Conservation (phyloP, 371 early-diverging fungal species). For the Apophysomyces ossiformis region DNA sequence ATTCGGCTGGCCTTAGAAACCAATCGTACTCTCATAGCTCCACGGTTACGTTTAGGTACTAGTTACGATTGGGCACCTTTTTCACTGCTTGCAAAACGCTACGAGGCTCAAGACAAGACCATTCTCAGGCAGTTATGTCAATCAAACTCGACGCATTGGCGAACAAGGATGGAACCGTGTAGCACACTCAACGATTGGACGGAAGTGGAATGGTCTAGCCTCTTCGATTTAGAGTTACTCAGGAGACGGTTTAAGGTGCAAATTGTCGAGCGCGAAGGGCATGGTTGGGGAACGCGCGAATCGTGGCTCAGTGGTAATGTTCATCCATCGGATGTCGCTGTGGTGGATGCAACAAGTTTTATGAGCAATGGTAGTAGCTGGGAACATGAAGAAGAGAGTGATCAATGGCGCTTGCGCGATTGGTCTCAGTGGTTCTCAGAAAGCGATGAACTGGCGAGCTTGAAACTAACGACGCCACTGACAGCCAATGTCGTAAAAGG, state of each 20-base stretch:
- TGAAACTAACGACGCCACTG: not conserved
- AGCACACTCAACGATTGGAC: conserved; percentile 11
- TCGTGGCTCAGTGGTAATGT: not conserved
- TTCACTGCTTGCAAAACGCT: conserved; percentile 17
- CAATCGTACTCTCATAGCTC: conserved; percentile 34
- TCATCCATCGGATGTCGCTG: conserved; percentile 7
- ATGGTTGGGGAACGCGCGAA: conserved; percentile 1
- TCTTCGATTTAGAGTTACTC: conserved; percentile 14
- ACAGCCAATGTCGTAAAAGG: conserved; percentile 2
- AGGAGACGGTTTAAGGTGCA: conserved; percentile 14
- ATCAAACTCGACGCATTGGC: conserved; percentile 19
- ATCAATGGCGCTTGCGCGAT: conserved; percentile 3
- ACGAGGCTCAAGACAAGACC: conserved; percentile 26
- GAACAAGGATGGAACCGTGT: conserved; percentile 28
- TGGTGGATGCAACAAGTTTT: not conserved
- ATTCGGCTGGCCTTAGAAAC: conserved; percentile 36
- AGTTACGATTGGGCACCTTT: conserved; percentile 23
- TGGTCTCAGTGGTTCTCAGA: not conserved
- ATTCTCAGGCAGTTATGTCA: not conserved
- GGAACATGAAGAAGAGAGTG: not conserved
- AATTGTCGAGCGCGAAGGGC: conserved; percentile 16
- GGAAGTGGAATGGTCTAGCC: conserved; percentile 24
- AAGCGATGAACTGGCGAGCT: not conserved
- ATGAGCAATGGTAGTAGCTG: conserved; percentile 3
- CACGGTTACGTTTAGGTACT: conserved; percentile 26